Evolutionary conservation across 768 basidiomycete genomes (phyloP).

Genomic region (Lactarius sanguifluus): DNA sequence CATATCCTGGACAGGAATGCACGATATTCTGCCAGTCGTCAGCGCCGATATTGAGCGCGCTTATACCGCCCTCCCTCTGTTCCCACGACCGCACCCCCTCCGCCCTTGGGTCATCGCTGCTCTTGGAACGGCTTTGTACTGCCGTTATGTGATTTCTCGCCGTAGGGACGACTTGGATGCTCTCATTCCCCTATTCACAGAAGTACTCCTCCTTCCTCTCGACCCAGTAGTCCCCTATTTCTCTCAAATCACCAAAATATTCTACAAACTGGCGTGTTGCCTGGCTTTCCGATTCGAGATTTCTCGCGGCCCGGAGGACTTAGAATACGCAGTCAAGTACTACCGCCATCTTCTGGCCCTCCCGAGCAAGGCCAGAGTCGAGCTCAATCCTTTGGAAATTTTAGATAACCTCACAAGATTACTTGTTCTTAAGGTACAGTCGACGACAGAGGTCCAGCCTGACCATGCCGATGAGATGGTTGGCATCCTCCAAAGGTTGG

Average conservation of each 20-base stretch:
- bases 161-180: conserved; percentile 6
- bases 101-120: conserved; percentile 1
- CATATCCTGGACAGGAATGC: neutral
- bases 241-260: neutral
- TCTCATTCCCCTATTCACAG: conserved; percentile 6
- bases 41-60: neutral
- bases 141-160: neutral
- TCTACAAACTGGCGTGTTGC: conserved; percentile 8
- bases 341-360: conserved; percentile 10
- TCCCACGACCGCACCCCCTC: conserved; percentile 4
- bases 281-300: conserved; percentile 9
- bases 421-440: neutral
- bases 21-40: neutral
- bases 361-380: neutral
- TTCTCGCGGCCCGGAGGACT: neutral
- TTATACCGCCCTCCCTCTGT: neutral
- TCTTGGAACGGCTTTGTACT: conserved; percentile 4
- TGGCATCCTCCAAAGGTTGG: neutral
- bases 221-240: neutral
- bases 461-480: conserved; percentile 5
- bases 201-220: conserved; percentile 17
- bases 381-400: conserved; percentile 4
- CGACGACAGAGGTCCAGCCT: neutral
- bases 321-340: neutral
- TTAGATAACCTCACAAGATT: conserved; percentile 8